Evolutionary conservation across 2,329 filamentous ascomycete genomes (phyloP).

Genomic region (Alternaria viburni): DNA sequence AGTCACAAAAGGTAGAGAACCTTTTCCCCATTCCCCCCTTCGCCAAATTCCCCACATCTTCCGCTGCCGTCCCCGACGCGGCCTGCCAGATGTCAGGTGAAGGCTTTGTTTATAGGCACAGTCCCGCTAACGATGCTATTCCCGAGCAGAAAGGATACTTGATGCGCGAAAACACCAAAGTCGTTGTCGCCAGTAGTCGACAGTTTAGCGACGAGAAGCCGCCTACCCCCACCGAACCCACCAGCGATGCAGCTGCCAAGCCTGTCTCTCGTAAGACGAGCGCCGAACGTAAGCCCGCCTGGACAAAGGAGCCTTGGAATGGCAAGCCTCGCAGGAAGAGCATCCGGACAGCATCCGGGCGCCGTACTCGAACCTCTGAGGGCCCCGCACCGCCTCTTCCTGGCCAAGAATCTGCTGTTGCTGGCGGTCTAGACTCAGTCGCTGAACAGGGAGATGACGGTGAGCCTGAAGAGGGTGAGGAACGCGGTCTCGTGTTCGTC

Average conservation of each 20-base stretch:
- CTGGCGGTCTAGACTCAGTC: conserved; percentile 66
- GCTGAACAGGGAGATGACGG: conserved; percentile 72
- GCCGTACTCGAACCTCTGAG: conserved; percentile 62
- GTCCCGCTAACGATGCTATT: conserved; percentile 54
- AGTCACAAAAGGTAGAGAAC: conserved; percentile 89
- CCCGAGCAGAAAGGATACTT: conserved; percentile 91
- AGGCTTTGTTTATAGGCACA: conserved; percentile 37
- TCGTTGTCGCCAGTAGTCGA: conserved; percentile 84
- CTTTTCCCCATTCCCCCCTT: conserved; percentile 45
- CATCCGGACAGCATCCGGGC: conserved; percentile 62
- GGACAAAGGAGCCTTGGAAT: conserved; percentile 98
- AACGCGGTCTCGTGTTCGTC: conserved; percentile 90
- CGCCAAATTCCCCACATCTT: conserved; percentile 38
- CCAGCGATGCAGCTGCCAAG: conserved; percentile 56
- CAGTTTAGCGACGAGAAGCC: conserved; percentile 65
- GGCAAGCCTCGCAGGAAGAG: conserved; percentile 74
- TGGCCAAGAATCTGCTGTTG: conserved; percentile 82
- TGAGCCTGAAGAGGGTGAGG: conserved; percentile 76
- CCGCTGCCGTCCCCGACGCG: conserved; percentile 24
- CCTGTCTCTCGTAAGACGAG: conserved; percentile 80
- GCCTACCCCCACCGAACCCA: conserved; percentile 55
- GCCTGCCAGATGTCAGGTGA: conserved; percentile 36
- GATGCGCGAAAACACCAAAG: conserved; percentile 98
- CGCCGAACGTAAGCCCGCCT: conserved; percentile 73
- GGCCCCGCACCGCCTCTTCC: conserved; percentile 83